A percentile compares a stretch with the other conserved stretches of the same genome.
phyloP scores from a whole-genome alignment of 169 alveolate genomes.

The Cyclospora cayetanensis region DNA sequence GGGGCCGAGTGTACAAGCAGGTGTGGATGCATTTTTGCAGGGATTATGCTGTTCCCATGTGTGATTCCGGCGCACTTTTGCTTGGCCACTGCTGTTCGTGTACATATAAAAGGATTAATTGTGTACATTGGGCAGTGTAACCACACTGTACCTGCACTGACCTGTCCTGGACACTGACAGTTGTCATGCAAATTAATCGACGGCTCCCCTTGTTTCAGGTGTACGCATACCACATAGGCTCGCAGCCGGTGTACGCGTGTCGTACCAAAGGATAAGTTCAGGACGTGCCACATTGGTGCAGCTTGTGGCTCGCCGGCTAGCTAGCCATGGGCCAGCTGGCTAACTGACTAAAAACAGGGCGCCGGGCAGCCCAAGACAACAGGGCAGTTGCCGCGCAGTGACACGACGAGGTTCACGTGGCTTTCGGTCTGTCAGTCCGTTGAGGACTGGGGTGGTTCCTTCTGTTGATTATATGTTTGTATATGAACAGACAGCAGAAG shows the following conservation, averaged over 20 bases:
- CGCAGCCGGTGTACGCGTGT: not conserved
- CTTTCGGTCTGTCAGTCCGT: not conserved
- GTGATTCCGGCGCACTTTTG: too few relatives aligned
- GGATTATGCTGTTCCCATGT: too few relatives aligned
- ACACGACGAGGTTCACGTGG: not conserved
- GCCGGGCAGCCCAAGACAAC: not conserved
- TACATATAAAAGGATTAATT: too few relatives aligned
- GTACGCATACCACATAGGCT: not conserved
- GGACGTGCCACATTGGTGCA: not conserved
- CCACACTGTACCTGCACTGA: too few relatives aligned
- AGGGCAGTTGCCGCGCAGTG: not conserved
- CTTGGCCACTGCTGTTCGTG: too few relatives aligned
- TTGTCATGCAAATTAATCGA: too few relatives aligned
- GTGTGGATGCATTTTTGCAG: too few relatives aligned
- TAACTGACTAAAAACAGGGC: not conserved
- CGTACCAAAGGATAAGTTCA: not conserved
- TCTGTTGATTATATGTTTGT: constrained; percentile 60
- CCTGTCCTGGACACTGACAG: too few relatives aligned
- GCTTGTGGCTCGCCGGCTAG: not conserved
- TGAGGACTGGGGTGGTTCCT: not conserved
- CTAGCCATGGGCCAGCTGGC: not conserved
- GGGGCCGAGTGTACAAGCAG: too few relatives aligned
- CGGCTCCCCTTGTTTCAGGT: too few relatives aligned
- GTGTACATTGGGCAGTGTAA: too few relatives aligned
- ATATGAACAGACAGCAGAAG: constrained; percentile 26